These are phyloP conservation scores for Irpex lacteus DNA, from an alignment of 1,284 basidiomycete genomes.

Conservation along the genomic window DNA sequence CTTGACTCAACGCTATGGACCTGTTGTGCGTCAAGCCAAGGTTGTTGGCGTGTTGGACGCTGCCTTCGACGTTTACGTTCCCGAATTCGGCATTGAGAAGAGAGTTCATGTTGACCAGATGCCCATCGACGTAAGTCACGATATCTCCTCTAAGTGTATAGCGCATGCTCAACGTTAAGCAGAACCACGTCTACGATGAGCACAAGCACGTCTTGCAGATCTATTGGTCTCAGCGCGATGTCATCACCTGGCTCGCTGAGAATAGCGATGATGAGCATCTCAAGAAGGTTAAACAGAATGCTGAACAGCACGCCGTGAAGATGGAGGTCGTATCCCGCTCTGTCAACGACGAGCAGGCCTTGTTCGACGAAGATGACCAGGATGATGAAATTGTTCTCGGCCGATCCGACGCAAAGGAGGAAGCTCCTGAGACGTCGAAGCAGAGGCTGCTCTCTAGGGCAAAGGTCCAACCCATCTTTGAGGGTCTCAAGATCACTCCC, in stretches of 20 bases:
- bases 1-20: conserved; percentile 91
- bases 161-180: conserved; percentile 11
- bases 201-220: conserved; percentile 86
- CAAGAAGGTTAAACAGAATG: conserved; percentile 87
- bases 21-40: conserved; percentile 89
- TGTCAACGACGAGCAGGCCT: conserved; percentile 80
- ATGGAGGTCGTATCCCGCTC: conserved; percentile 83
- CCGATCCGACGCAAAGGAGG: conserved; percentile 46
- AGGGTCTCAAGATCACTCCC: conserved; percentile 70
- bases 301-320: conserved; percentile 80
- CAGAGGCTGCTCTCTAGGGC: conserved; percentile 78
- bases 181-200: conserved; percentile 95
- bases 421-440: conserved; percentile 58
- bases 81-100: conserved; percentile 97
- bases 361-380: conserved; percentile 87
- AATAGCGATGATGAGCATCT: conserved; percentile 93
- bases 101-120: conserved; percentile 98
- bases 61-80: conserved; percentile 92
- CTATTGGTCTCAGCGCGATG: conserved; percentile 90
- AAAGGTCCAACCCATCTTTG: conserved; percentile 71
- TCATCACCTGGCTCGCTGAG: conserved; percentile 92
- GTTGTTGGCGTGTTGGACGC: conserved; percentile 94
- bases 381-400: conserved; percentile 80
- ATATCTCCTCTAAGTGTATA: neutral
- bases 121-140: conserved; percentile 80